Conservation (phyloP, 2,329 filamentous ascomycete genomes). For the Pseudovirgaria hyperparasitica region DNA sequence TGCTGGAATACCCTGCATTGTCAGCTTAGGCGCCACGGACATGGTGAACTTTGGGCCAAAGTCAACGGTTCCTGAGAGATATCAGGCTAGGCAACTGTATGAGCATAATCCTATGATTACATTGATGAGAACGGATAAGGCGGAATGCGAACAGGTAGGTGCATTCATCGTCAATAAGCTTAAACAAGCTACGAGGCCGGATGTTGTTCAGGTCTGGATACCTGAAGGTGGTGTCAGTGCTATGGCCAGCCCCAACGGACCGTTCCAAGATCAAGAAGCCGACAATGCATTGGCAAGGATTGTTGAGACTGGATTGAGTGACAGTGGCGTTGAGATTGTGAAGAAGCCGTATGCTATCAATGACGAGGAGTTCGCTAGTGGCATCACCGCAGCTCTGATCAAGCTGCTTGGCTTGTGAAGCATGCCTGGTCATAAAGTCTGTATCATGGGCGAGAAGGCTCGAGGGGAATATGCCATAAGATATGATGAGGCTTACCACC, state of each 20-base stretch:
- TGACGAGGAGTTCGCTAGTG: conserved; percentile 37
- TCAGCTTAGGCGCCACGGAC: conserved; percentile 35
- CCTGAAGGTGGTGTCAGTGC: conserved; percentile 50
- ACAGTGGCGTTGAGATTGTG: conserved; percentile 36
- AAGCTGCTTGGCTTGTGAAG: conserved; percentile 13
- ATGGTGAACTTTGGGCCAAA: conserved; percentile 48
- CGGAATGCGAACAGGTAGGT: conserved; percentile 45
- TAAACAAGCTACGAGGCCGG: conserved; percentile 23
- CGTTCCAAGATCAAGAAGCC: conserved; percentile 40
- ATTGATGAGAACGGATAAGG: conserved; percentile 48
- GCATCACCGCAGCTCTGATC: conserved; percentile 32
- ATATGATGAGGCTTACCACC: too few relatives aligned
- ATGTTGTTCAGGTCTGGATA: conserved; percentile 42
- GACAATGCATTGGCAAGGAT: conserved; percentile 35
- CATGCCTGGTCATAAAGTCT: too few relatives aligned
- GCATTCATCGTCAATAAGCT: conserved; percentile 44
- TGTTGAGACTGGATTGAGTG: conserved; percentile 36
- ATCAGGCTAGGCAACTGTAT: conserved; percentile 38
- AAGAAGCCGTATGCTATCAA: conserved; percentile 42
- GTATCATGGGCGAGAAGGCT: too few relatives aligned
- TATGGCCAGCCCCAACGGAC: conserved; percentile 38
- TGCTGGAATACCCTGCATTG: conserved; percentile 44
- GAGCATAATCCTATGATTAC: conserved; percentile 57
- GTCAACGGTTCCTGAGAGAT: conserved; percentile 43
- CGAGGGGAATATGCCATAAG: too few relatives aligned